These are phyloP conservation scores for Phaeolepiota aurea DNA, from an alignment of 768 basidiomycete genomes.

Conservation along the genomic window DNA sequence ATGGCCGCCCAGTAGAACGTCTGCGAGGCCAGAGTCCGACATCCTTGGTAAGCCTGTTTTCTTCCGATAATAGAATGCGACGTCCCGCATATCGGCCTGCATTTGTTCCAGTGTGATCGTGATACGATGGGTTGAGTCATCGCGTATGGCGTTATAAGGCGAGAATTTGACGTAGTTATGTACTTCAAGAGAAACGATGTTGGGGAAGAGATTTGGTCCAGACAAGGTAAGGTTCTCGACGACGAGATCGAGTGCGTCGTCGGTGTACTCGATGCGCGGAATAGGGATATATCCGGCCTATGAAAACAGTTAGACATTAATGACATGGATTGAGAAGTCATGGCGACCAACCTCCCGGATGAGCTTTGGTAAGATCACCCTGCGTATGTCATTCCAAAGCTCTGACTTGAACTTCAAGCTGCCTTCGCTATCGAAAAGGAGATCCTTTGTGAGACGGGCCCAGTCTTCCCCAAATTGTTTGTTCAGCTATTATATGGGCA, in stretches of 20 bases:
- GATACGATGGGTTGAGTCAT: slow-evolving; percentile 64
- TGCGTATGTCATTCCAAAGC: slow-evolving; percentile 83
- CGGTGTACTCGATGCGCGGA: slow-evolving; percentile 4
- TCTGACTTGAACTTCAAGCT: slow-evolving; percentile 82
- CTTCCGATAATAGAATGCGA: slow-evolving; percentile 85
- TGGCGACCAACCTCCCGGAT: slow-evolving; percentile 59
- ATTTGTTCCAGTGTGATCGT: slow-evolving; percentile 75
- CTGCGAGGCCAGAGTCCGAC: slow-evolving; percentile 76
- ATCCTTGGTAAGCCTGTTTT: slow-evolving; percentile 80
- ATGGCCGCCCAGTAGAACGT: slow-evolving; percentile 76
- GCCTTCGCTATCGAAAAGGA: slow-evolving; percentile 80
- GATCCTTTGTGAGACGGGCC: slow-evolving; percentile 70
- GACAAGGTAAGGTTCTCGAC: slow-evolving; percentile 70
- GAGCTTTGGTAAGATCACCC: slow-evolving; percentile 72
- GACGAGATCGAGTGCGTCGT: slow-evolving; percentile 4
- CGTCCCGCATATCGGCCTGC: slow-evolving; percentile 90
- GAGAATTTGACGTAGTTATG: slow-evolving; percentile 82
- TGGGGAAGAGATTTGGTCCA: slow-evolving; percentile 86
- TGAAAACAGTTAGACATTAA: background rate
- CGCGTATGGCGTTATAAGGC: slow-evolving; percentile 55
- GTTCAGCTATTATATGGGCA: background rate
- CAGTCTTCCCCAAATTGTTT: slow-evolving; percentile 55
- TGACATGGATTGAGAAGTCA: background rate
- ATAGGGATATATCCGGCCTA: slow-evolving; percentile 52
- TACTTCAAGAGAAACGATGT: slow-evolving; percentile 62